Evolutionary conservation across 257 asterid species (phyloP), one percentile per base, ranked within the genome.

Genomic region (Buddleja alternifolia): DNA sequence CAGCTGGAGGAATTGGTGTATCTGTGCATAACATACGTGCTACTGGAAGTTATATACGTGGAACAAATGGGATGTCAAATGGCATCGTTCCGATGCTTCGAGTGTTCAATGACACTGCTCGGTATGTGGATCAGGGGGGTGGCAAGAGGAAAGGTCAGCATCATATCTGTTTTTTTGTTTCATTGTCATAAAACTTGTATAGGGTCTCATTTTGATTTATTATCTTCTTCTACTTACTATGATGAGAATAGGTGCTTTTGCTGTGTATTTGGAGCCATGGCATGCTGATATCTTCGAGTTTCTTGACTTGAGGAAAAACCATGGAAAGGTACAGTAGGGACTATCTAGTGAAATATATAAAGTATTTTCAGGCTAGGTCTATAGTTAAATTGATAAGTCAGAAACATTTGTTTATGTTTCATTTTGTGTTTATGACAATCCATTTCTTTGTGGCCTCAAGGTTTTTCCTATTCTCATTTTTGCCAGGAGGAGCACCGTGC

Each of bases 231-330:
- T 45, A 14, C 12, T 15, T 74, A 62, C 8, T 65, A 53, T 72
- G 78, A 55, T 47, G 67, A 41, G 19, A 60, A 42, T 65, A 89
- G 97, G 99, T 79, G 99, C 97, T 39, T 94, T 94, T 84, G 97
- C 99, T 83, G 93, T 94, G 63, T 94, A 94, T 80, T 71, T 94
- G 76, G 99, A 94, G 87, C 99, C 99, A 25, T 94, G 97, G 99
- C 97, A 94, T 83, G 93, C 97, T 39, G 97, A 89, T 74, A 61
- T 87, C 54, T 86, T 84, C 63, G 99, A 94, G 59, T 94, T 88
- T 77, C 83, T 91, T 74, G 99, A 94, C 79, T 76, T 94, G 76
- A 84, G 90, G 80, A 94, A 91, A 74, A 94, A 94, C 80, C 99
- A 90, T 66, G 97, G 99, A 29, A 94, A 84, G 96, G 99, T 94